phyloP scores from a whole-genome alignment of 2,329 filamentous ascomycete genomes.

The Stemphylium lycopersici region DNA sequence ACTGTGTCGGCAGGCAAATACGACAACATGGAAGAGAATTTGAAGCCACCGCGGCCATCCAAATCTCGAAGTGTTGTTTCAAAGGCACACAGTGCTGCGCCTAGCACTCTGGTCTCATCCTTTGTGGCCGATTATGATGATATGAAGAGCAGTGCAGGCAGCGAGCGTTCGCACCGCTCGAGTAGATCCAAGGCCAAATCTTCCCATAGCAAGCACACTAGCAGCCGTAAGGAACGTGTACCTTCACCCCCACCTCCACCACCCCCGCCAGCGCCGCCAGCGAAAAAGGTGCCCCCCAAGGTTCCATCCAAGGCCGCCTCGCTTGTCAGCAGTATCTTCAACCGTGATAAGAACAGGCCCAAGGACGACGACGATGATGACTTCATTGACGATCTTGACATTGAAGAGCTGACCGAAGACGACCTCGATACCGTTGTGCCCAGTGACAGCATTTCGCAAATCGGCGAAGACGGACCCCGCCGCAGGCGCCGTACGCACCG shows the following conservation, averaged over 20 bases:
- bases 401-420: slow-evolving; percentile 37
- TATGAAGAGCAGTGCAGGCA: slow-evolving; percentile 38
- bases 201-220: slow-evolving; percentile 33
- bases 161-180: slow-evolving; percentile 42
- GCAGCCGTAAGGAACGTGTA: slow-evolving; percentile 29
- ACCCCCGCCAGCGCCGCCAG: slow-evolving; percentile 27
- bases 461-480: slow-evolving; percentile 34
- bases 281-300: slow-evolving; percentile 24
- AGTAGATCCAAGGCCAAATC: slow-evolving; percentile 45
- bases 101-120: slow-evolving; percentile 47
- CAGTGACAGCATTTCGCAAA: slow-evolving; percentile 56
- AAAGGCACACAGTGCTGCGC: slow-evolving; percentile 16
- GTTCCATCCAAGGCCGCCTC: slow-evolving; percentile 37
- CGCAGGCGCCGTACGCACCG: slow-evolving; percentile 36
- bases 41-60: slow-evolving; percentile 13
- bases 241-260: slow-evolving; percentile 31
- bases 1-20: slow-evolving; percentile 22
- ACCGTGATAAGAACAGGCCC: slow-evolving; percentile 40
- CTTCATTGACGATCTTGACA: slow-evolving; percentile 47
- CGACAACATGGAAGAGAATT: slow-evolving; percentile 18
- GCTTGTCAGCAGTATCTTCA: slow-evolving; percentile 46
- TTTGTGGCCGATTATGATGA: slow-evolving; percentile 43
- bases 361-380: slow-evolving; percentile 34
- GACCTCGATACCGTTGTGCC: slow-evolving; percentile 55
- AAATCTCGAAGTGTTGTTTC: slow-evolving; percentile 19